Evolutionary conservation across 1,139 yeast genomes (phyloP).

Genomic region (Scheffersomyces lignicola): DNA sequence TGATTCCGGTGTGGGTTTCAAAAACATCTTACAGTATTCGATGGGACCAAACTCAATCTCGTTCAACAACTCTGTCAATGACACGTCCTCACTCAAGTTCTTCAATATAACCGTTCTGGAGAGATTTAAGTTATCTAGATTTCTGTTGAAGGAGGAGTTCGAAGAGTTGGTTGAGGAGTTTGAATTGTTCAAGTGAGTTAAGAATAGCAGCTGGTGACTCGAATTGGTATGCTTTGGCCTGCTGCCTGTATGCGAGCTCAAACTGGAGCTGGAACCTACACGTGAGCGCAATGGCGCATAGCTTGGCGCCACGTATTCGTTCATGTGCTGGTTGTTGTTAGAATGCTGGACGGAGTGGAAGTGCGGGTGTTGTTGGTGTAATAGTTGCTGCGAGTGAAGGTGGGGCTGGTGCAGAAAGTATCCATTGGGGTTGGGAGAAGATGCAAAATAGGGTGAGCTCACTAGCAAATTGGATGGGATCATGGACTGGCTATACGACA

Average conservation of each 20-base stretch:
- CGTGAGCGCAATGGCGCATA: slow-evolving; percentile 1
- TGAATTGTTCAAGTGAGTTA: slow-evolving; percentile 18
- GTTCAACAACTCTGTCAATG: slow-evolving; percentile 33
- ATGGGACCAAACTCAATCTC: slow-evolving; percentile 45
- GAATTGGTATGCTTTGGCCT: neutral
- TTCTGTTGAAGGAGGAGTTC: slow-evolving; percentile 6
- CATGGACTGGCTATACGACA: slow-evolving; percentile 60
- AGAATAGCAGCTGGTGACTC: slow-evolving; percentile 20
- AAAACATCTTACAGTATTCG: slow-evolving; percentile 39
- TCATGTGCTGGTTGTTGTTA: too few relatives aligned
- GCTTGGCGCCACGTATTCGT: too few relatives aligned
- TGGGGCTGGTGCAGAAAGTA: neutral
- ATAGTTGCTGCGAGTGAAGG: neutral
- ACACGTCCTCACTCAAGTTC: slow-evolving; percentile 27
- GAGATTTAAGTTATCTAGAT: slow-evolving; percentile 10
- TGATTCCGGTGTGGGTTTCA: slow-evolving; percentile 27
- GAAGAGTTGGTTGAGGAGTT: slow-evolving; percentile 5
- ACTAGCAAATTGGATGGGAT: slow-evolving; percentile 68
- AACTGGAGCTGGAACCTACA: slow-evolving; percentile 1
- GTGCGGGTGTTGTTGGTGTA: neutral
- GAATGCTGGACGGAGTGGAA: neutral
- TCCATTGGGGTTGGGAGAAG: slow-evolving; percentile 11
- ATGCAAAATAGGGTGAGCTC: slow-evolving; percentile 64
- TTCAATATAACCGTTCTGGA: slow-evolving; percentile 41
- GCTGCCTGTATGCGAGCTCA: neutral